Percentiles rank a stretch among this genome's conserved stretches.
phyloP scores from a whole-genome alignment of 192 early-diverging fungal genomes.

The Lobosporangium transversale region DNA sequence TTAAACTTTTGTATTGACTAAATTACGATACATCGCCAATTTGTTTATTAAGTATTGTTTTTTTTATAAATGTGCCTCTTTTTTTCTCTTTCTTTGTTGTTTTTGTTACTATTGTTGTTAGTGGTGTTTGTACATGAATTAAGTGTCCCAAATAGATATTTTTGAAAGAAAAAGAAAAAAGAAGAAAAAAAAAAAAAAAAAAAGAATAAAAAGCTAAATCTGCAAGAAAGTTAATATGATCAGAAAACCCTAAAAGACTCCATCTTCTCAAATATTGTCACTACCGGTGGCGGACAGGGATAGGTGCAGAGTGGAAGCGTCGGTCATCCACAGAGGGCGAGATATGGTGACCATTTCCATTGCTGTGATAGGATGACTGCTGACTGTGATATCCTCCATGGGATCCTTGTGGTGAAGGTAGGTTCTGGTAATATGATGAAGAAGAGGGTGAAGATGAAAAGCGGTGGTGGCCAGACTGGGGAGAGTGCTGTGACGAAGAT shows the following conservation, averaged over 20 bases:
- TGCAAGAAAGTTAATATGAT: background rate
- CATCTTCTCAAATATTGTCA: background rate
- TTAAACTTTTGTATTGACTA: too few species aligned
- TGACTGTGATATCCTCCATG: slow-evolving; percentile 1
- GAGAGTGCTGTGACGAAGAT: slow-evolving; percentile 22
- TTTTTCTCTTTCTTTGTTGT: slow-evolving; percentile 1
- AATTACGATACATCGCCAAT: too few species aligned
- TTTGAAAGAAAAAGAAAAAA: background rate
- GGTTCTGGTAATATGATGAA: slow-evolving; percentile 28
- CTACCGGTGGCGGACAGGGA: slow-evolving; percentile 44
- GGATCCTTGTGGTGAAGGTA: slow-evolving; percentile 3
- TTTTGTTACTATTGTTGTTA: background rate
- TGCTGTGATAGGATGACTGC: slow-evolving; percentile 6
- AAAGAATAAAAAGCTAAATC: background rate
- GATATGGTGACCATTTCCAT: slow-evolving; percentile 16
- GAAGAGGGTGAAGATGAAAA: slow-evolving; percentile 44
- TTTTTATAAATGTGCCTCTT: background rate
- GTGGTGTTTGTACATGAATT: background rate
- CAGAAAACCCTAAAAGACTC: slow-evolving; percentile 1
- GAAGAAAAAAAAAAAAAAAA: background rate
- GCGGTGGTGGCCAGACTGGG: slow-evolving; percentile 33
- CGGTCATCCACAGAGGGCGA: slow-evolving; percentile 31
- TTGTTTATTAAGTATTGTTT: too few species aligned
- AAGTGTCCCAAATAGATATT: background rate
- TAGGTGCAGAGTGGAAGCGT: slow-evolving; percentile 47